Percentiles rank a stretch among this genome's conserved stretches.
These are phyloP conservation scores for Chaetothyriales sp. DNA, from an alignment of 2,329 filamentous ascomycete genomes.

Conservation along the genomic window DNA sequence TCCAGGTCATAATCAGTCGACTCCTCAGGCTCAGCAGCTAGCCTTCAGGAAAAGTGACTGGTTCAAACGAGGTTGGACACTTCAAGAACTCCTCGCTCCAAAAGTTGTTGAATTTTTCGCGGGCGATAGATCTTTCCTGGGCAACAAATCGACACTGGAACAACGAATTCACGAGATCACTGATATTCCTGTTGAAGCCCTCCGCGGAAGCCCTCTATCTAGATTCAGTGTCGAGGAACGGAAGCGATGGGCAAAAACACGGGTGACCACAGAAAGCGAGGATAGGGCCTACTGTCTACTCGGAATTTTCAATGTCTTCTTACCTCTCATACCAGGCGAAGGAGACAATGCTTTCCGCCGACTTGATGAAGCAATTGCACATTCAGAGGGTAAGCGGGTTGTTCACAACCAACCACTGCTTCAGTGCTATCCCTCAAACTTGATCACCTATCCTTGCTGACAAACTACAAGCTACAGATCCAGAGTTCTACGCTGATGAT, in stretches of 20 bases:
- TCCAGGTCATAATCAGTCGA: not conserved
- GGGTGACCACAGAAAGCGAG: constrained; percentile 24
- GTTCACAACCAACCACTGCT: no score
- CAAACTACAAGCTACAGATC: no score
- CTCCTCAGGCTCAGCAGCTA: constrained; percentile 2
- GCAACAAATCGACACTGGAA: constrained; percentile 12
- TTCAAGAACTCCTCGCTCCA: constrained; percentile 2
- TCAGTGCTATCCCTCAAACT: no score
- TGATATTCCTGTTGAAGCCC: constrained; percentile 10
- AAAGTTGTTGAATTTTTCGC: constrained; percentile 7
- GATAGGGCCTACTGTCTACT: constrained; percentile 33
- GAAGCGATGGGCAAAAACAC: constrained; percentile 29
- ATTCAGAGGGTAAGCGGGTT: no score
- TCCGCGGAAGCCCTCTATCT: constrained; percentile 14
- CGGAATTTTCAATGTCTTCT: constrained; percentile 31
- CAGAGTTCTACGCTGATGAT: no score
- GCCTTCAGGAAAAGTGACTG: constrained; percentile 5
- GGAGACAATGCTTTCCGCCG: constrained; percentile 10
- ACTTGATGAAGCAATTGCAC: constrained; percentile 15
- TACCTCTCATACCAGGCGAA: constrained; percentile 32
- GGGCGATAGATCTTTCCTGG: constrained; percentile 1
- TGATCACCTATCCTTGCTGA: no score
- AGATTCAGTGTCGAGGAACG: constrained; percentile 19
- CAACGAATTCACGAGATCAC: constrained; percentile 19
- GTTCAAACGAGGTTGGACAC: constrained; percentile 3